Conservation (phyloP, 2,329 filamentous ascomycete genomes). For the Ophiocordyceps unilateralis region DNA sequence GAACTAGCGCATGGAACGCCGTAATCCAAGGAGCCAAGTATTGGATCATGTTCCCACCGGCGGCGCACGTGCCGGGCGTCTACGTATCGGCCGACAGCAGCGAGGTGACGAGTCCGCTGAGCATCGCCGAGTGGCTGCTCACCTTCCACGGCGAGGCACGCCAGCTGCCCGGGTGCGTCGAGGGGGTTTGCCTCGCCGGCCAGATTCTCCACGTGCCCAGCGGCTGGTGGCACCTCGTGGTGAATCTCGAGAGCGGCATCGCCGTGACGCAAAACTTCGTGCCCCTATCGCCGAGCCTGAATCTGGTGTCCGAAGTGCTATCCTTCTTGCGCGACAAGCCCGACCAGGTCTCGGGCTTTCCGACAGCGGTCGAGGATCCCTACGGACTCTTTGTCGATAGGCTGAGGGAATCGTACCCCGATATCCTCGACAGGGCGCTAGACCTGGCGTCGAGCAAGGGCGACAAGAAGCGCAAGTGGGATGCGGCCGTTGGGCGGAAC, state of each 20-base stretch:
- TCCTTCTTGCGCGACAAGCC: constrained; percentile 67
- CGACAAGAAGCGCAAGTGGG: constrained; percentile 72
- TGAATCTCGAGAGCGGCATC: constrained; percentile 71
- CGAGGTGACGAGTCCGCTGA: constrained; percentile 84
- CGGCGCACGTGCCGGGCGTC: constrained; percentile 66
- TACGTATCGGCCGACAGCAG: constrained; percentile 78
- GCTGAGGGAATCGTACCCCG: constrained; percentile 45
- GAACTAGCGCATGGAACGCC: constrained; percentile 79
- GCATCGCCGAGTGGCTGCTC: constrained; percentile 92
- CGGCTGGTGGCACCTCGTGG: constrained; percentile 93
- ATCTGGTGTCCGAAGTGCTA: constrained; percentile 56
- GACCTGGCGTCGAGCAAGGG: constrained; percentile 45
- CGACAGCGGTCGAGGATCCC: constrained; percentile 50
- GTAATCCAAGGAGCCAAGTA: constrained; percentile 83
- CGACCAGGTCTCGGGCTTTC: constrained; percentile 79
- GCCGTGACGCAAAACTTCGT: constrained; percentile 95
- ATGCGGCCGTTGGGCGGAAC: constrained; percentile 42
- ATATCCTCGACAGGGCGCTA: constrained; percentile 48
- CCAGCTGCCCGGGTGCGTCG: constrained; percentile 55
- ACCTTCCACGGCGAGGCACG: constrained; percentile 77
- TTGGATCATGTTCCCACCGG: constrained; percentile 95
- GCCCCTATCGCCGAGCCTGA: constrained; percentile 35
- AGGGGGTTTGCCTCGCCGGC: constrained; percentile 69
- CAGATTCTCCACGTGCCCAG: constrained; percentile 86
- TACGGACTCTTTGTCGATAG: constrained; percentile 59